phyloP scores from a whole-genome alignment of 495 filamentous ascomycete genomes.

The Parathielavia hyrcaniae region DNA sequence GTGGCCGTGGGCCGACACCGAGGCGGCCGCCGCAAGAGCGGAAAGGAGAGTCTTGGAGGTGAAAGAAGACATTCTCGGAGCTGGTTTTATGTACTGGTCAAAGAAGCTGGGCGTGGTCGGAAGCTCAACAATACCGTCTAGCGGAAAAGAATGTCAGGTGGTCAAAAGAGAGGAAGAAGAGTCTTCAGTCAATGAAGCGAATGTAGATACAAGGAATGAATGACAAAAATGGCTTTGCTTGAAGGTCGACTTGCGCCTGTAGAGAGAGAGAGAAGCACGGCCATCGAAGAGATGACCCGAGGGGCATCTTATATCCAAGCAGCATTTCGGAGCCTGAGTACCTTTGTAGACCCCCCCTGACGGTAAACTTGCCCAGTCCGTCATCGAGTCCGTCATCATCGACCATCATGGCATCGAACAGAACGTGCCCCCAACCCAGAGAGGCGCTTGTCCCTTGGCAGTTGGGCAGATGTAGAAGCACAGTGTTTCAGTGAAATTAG shows the following conservation, averaged over 20 bases:
- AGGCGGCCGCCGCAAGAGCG: slow-evolving; percentile 45
- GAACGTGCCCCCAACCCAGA: neutral
- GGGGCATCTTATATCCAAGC: slow-evolving; percentile 13
- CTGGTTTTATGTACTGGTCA: neutral
- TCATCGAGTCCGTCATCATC: neutral
- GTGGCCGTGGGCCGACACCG: slow-evolving; percentile 57
- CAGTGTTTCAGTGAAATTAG: slow-evolving; percentile 25
- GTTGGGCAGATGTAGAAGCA: neutral
- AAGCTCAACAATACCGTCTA: slow-evolving; percentile 21
- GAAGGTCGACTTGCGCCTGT: slow-evolving; percentile 22
- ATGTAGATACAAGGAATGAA: slow-evolving; percentile 19
- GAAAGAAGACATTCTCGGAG: slow-evolving; percentile 29
- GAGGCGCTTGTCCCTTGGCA: neutral
- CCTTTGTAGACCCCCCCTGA: neutral
- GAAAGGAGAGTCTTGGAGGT: slow-evolving; percentile 30
- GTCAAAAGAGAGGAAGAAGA: slow-evolving; percentile 19
- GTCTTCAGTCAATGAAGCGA: slow-evolving; percentile 33
- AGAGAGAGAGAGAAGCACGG: slow-evolving; percentile 8
- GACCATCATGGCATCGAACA: neutral
- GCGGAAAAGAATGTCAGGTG: slow-evolving; percentile 21
- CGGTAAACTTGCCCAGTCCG: slow-evolving; percentile 1
- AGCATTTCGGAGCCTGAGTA: neutral
- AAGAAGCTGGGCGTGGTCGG: neutral
- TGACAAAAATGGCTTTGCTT: slow-evolving; percentile 20
- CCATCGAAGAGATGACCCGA: neutral